A percentile compares a stretch with the other conserved stretches of the same genome.
phyloP scores from a whole-genome alignment of 2,329 filamentous ascomycete species.

The Cercospora nicotianae region DNA sequence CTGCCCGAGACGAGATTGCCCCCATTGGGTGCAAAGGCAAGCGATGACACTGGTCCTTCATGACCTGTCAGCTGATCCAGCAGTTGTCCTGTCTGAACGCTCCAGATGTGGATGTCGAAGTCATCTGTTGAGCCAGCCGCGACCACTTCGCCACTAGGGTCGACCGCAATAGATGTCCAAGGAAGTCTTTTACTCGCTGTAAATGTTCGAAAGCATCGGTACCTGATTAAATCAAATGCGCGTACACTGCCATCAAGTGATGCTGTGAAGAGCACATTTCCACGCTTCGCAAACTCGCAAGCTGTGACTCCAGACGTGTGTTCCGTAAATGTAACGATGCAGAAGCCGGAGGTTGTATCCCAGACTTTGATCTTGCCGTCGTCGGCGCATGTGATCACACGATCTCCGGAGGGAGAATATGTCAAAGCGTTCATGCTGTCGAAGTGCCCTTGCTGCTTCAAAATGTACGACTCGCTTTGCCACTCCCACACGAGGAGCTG shows the following conservation, averaged over 20 bases:
- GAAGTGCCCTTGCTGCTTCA: conserved; percentile 97
- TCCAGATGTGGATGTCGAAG: conserved; percentile 98
- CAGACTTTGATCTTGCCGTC: conserved; percentile 99
- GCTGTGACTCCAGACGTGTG: conserved; percentile 92
- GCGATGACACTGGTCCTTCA: conserved; percentile 85
- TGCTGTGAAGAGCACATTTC: conserved; percentile 92
- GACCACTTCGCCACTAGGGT: conserved; percentile 93
- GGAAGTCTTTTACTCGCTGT: conserved; percentile 88
- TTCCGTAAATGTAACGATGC: conserved; percentile 96
- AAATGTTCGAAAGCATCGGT: conserved; percentile 96
- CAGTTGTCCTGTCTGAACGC: conserved; percentile 93
- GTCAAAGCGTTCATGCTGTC: conserved; percentile 91
- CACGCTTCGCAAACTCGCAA: conserved; percentile 91
- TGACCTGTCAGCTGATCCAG: conserved; percentile 89
- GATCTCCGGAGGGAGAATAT: conserved; percentile 91
- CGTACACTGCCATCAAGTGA: conserved; percentile 91
- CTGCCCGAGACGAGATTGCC: conserved; percentile 83
- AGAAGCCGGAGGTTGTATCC: conserved; percentile 96
- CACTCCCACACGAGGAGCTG: conserved; percentile 99
- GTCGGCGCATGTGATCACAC: conserved; percentile 89
- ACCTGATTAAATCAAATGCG: conserved; percentile 94
- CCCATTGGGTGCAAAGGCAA: conserved; percentile 87
- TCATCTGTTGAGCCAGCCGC: conserved; percentile 94
- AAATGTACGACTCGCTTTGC: conserved; percentile 97
- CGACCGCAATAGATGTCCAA: conserved; percentile 93